Base-by-base conservation (phyloP, 2,329 filamentous ascomycete genomes). In the Fusarium torreyae region DNA sequence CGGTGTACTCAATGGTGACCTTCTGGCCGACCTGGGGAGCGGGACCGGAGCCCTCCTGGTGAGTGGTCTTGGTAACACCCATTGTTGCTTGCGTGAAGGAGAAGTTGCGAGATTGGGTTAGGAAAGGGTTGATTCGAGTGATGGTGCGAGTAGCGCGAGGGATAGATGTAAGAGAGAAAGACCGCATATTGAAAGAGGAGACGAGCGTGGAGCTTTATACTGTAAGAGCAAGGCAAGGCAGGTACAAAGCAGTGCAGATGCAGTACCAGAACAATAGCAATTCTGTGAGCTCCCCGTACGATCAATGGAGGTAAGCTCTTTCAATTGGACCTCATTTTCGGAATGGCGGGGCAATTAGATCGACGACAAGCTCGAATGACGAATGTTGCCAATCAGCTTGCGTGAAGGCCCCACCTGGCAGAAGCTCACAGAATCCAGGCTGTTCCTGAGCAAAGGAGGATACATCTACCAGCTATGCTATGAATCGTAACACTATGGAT, bases 1-100 rank as follows among this genome's bases (percentile, higher is more conserved):
- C 96, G 42, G 92, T 96, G 87, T 98, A 98, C 82, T 96, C 89
- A 77, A 98, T 97, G 77, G 87, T 88, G 76, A 98, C 93, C 26
- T 82, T 88, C 79, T 98, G 89, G 71, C 93, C 92, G 17, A 77
- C 75, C 70, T 81, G 77, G 60, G 95, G 92, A 70, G 81, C 84
- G 75, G 89, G 79, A 59, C 86, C 85, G 75, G 86, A 86, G 76
- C 95, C 94, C 68, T 87, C 80, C 36, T 81, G 77, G 74, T 90
- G 79, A 68, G 87, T 81, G 50, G 85, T 86, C 85, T 94, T 97
- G 63, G 84, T 86, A 76, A 97, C 92, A 80, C 87, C 91, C 92
- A 94, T 94, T 75, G 66, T 86, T 57, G 65, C 61, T 69, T 69
- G 64, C 22, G 68, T 66, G 31, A 66, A 70, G 26, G 68, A 70